phyloP scores from a whole-genome alignment of 179 eudicot genomes.

The Beta macrorhiza region DNA sequence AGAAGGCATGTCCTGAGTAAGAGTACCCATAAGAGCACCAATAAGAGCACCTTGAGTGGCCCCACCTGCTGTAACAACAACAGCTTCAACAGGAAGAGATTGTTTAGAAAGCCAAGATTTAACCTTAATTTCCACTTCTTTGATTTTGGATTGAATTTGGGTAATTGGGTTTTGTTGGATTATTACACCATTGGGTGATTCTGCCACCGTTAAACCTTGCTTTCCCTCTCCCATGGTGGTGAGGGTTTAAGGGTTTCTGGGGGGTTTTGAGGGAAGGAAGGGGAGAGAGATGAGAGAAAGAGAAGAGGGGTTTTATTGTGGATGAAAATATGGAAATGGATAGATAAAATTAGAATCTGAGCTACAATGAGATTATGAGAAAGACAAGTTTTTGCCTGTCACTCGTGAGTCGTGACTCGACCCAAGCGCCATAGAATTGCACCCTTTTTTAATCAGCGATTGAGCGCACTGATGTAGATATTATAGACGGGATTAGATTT shows the following conservation, averaged over 20 bases:
- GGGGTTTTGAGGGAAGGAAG: background rate
- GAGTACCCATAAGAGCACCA: slow-evolving; percentile 12
- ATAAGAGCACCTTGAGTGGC: slow-evolving; percentile 15
- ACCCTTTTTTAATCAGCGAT: no score
- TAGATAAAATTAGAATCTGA: background rate
- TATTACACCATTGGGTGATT: slow-evolving; percentile 21
- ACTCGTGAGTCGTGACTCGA: background rate
- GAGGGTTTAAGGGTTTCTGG: background rate
- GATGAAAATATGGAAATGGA: no score
- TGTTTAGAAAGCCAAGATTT: slow-evolving; percentile 16
- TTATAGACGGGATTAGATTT: no score
- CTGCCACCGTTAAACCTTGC: slow-evolving; percentile 37
- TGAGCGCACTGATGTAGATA: no score
- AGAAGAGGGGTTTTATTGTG: background rate
- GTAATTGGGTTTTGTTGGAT: slow-evolving; percentile 41
- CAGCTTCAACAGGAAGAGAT: slow-evolving; percentile 20
- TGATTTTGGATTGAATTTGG: slow-evolving; percentile 20
- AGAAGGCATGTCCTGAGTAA: slow-evolving; percentile 25
- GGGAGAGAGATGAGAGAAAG: slow-evolving; percentile 10
- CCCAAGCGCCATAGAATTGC: no score
- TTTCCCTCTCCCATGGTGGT: slow-evolving; percentile 46
- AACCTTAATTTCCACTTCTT: background rate
- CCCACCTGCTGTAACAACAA: slow-evolving; percentile 19
- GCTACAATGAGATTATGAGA: background rate
- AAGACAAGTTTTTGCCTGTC: slow-evolving; percentile 23